A percentile compares a stretch with the other conserved stretches of the same genome.
Evolutionary conservation across 2,329 filamentous ascomycete species (phyloP).

Genomic region (Penicillium sp.): DNA sequence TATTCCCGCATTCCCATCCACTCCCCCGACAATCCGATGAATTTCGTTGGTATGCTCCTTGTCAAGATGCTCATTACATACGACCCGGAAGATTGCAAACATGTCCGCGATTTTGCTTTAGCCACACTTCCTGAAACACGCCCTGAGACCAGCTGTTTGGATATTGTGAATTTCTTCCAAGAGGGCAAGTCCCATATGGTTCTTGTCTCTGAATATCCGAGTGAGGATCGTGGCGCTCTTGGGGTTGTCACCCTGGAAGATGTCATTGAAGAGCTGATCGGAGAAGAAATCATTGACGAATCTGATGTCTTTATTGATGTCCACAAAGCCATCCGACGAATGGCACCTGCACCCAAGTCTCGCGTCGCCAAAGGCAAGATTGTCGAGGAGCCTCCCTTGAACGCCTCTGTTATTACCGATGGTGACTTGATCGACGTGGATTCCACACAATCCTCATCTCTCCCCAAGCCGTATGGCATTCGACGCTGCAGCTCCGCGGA

Average conservation of each 20-base stretch:
- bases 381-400: slow-evolving; percentile 47
- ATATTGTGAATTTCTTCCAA: slow-evolving; percentile 99
- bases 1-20: slow-evolving; percentile 97
- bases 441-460: slow-evolving; percentile 36
- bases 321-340: slow-evolving; percentile 91
- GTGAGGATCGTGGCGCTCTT: slow-evolving; percentile 84
- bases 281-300: slow-evolving; percentile 66
- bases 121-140: slow-evolving; percentile 93
- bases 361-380: slow-evolving; percentile 60
- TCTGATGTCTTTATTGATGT: slow-evolving; percentile 48
- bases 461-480: slow-evolving; percentile 20
- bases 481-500: slow-evolving; percentile 37
- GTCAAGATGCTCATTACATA: slow-evolving; percentile 99
- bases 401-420: slow-evolving; percentile 29
- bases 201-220: slow-evolving; percentile 83
- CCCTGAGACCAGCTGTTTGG: slow-evolving; percentile 91
- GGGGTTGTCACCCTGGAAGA: slow-evolving; percentile 96
- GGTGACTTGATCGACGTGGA: slow-evolving; percentile 48
- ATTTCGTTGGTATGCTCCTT: slow-evolving; percentile 96
- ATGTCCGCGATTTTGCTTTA: slow-evolving; percentile 84
- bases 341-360: slow-evolving; percentile 78
- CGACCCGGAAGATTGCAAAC: slow-evolving; percentile 86
- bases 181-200: slow-evolving; percentile 99
- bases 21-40: slow-evolving; percentile 73
- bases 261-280: slow-evolving; percentile 97